Evolutionary conservation across 2,329 filamentous ascomycete genomes (phyloP).

Genomic region (Penicillium sumatraense): DNA sequence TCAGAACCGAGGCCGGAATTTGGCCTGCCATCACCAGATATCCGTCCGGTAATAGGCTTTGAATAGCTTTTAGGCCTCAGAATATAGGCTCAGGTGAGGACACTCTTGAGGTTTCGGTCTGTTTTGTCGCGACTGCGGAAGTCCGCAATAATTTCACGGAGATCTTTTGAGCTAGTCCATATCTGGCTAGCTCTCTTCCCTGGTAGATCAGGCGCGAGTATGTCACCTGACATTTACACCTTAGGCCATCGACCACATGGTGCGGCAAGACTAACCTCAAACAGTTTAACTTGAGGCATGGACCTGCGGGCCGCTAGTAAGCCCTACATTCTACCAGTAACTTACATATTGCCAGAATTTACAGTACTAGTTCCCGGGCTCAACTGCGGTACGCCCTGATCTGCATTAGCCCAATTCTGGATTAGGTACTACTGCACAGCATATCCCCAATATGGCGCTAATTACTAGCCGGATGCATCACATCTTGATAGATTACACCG

Average conservation of each 20-base stretch:
- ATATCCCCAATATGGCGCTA: conserved; percentile 1
- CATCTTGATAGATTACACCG: not conserved
- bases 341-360: conserved; percentile 5
- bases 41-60: not conserved
- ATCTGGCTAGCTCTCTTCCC: not conserved
- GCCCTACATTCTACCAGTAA: conserved; percentile 2
- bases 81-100: not conserved
- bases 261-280: conserved; percentile 7
- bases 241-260: not conserved
- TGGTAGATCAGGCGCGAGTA: not conserved
- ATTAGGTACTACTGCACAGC: conserved; percentile 7
- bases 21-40: conserved; percentile 20
- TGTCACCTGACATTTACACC: not conserved
- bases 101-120: not conserved
- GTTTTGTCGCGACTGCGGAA: conserved; percentile 4
- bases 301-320: conserved; percentile 4
- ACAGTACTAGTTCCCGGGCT: conserved; percentile 22
- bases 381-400: conserved; percentile 21
- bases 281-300: conserved; percentile 2
- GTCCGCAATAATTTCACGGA: conserved; percentile 10
- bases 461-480: not conserved
- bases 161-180: not conserved
- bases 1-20: conserved; percentile 20
- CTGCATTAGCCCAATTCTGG: conserved; percentile 12
- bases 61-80: not conserved